Base-by-base conservation (phyloP, 805 yeast species). In the Starmerella vitae region DNA sequence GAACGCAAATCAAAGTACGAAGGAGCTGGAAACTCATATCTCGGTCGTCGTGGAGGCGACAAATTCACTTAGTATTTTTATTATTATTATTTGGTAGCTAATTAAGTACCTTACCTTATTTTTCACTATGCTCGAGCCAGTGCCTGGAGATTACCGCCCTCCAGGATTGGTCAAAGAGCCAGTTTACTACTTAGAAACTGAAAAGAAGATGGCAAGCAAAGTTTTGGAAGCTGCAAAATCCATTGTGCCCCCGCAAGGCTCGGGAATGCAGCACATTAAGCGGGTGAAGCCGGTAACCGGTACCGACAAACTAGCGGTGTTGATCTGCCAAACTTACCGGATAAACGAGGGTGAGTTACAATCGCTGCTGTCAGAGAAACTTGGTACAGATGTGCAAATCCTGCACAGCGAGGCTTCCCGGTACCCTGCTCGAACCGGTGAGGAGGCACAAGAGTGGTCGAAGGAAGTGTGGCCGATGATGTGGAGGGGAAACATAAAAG, bases 401-500 rank as follows among this genome's bases (percentile, higher is more conserved):
- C n/a, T 6, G 20, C 8, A 30, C 46, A 20, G 53, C 2, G 41
- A 58, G 3, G 71, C 82, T 1, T 91, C 96, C 0, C 51, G 51
- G 20, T 65, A 65, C 40, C 68, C 71, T n/a, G 93, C 96, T 0
- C 64, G 69, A 4, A 74, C 83, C 3, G 80, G 77, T 48, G 84
- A 77, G n/a, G 57, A 73, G 13, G 69, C 78, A 18, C 42, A 58
- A 1, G 62, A 64, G 30, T 86, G 95, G 95, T 70, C 85, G 2
- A 40, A 57, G 3, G 48, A 61, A 14, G 51, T 43, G n/a, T 88
- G 97, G 98, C 97, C 97, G 0, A 61, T 83, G 38, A 67, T 83
- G 29, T 91, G 97, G 97, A 76, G 85, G 49, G 97, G 97, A 0
- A 84, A 86, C 53, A 93, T 94, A 0, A 39, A 50, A 17, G 59